Base-by-base conservation (phyloP, 2,329 filamentous ascomycete species). In the Hypoxylon sp. region DNA sequence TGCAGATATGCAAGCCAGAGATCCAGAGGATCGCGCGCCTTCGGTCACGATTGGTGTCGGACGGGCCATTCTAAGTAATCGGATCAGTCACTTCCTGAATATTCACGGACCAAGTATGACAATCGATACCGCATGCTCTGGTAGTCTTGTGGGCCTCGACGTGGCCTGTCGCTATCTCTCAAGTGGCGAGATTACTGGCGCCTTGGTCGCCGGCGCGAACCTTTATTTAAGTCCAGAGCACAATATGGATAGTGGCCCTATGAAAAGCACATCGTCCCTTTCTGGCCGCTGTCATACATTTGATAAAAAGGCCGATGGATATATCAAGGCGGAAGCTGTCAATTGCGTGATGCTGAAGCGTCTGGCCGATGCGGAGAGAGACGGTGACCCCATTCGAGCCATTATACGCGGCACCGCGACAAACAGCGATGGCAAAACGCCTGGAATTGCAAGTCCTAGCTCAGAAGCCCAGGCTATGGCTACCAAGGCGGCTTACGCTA, bases 351-450 rank as follows among this genome's bases (percentile, higher is more conserved):
- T 26, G 3, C 12, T 52, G 8, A 52, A 52, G 30, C 16, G 23
- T 9, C 19, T 46, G 9, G 16, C n/a, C 16, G 42, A 36, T 37
- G 60, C 60, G 1, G n/a, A 56, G 2, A 29, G 36, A 2, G 51
- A 63, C 6, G 40, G 74, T 1, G 63, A 71, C 20, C 60, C 58
- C 0, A 72, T 77, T 21, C 62, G 66, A 2, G 69, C 69, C 7
- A 58, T 77, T 8, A 71, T 79, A 26, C 64, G 71, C 0, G 69
- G 67, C 3, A 72, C 64, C 0, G 68, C 59, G 1, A 44, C 69
- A 8, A 76, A 75, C 51, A 63, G 67, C 16, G 75, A 81, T 51
- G 77, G 77, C 5, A 66, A 56, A 3, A 65, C 66, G 6, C 56
- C 62, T 4, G 59, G 61, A 1, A 64, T 70, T 20, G 68, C 65